A percentile compares a stretch with the other conserved stretches of the same genome.
Evolutionary conservation across 805 yeast genomes (phyloP).

Genomic region (Priceomyces melissophilus): DNA sequence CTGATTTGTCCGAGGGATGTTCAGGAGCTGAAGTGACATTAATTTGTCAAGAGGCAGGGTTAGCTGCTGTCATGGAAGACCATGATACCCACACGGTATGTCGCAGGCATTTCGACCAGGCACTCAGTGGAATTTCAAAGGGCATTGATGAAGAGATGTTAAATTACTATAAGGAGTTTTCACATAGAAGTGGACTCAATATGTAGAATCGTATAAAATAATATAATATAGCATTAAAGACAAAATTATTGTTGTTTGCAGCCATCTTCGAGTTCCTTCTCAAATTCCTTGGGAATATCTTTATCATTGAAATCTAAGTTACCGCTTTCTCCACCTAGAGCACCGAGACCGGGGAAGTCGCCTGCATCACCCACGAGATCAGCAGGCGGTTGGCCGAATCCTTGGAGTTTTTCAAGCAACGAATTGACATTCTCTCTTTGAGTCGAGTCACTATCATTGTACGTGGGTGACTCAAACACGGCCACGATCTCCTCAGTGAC

Average conservation of each 20-base stretch:
- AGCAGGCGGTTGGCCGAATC: constrained; percentile 75
- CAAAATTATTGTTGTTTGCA: constrained; percentile 43
- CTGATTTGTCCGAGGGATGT: constrained; percentile 76
- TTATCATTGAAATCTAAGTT: constrained; percentile 48
- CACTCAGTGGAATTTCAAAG: constrained; percentile 61
- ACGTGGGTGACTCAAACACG: constrained; percentile 63
- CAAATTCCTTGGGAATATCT: constrained; percentile 52
- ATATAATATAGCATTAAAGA: not conserved
- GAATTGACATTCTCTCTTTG: constrained; percentile 50
- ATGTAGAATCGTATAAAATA: constrained; percentile 6
- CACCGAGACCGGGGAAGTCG: constrained; percentile 37
- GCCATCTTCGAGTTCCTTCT: constrained; percentile 52
- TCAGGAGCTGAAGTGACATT: constrained; percentile 96
- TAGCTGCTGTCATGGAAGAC: constrained; percentile 87
- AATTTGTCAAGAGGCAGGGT: constrained; percentile 92
- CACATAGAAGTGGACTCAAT: constrained; percentile 34
- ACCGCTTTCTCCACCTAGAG: constrained; percentile 24
- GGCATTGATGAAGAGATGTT: constrained; percentile 88
- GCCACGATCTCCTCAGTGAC: constrained; percentile 59
- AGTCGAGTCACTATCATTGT: constrained; percentile 47
- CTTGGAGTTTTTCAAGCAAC: constrained; percentile 67
- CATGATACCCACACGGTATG: constrained; percentile 50
- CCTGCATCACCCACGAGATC: constrained; percentile 63
- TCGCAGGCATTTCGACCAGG: constrained; percentile 68
- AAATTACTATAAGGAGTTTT: constrained; percentile 62